Evolutionary conservation across 1,139 yeast species (phyloP), one percentile per base, ranked within the genome.

Genomic region (Arxiozyma heterogenica): DNA sequence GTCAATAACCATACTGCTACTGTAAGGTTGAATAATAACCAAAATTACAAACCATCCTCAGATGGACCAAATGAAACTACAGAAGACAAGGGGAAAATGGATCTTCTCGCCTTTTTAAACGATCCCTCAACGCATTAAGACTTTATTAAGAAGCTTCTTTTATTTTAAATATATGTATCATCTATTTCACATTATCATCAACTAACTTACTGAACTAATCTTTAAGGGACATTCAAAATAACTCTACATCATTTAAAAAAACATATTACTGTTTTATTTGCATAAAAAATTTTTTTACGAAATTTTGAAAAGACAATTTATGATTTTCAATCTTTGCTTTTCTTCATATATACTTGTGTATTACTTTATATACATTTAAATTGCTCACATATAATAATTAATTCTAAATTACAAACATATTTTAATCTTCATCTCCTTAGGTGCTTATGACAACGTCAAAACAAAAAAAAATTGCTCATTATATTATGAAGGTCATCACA

Each of bases 91-190:
- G 63, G 56, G 18, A 54, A 54, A 41, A 54, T 61, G 43, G 63
- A 61, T 51, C 52, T 61, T 51, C 52, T 61, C 30, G 58, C 62
- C 49, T 61, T 61, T 53, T 53, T 61, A 47, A 60, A 60, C 34
- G 63, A 58, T 34, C 55, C 58, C n/a, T 48, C 54, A 12, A 21
- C 12, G 15, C 39, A 34, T 38, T 21, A 27, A 46, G 20, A 21
- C n/a, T 11, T 27, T 27, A 38, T 38, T 20, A 11, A 18, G 15
- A 46, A 17, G 3, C 34, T 7, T 17, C 20, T 30, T 45, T 45
- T 20, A 27, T 46, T 34, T 27, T 34, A 46, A 41, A 34, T 46
- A 46, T 46, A 46, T 23, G 21, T n/a, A 18, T 46, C 11, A 7
- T 11, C 18, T 46, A 41, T 20, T 22, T 38, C 15, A 34, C 39